Conservation (phyloP, 768 basidiomycete genomes). For the Mrakia hoshinonis region DNA sequence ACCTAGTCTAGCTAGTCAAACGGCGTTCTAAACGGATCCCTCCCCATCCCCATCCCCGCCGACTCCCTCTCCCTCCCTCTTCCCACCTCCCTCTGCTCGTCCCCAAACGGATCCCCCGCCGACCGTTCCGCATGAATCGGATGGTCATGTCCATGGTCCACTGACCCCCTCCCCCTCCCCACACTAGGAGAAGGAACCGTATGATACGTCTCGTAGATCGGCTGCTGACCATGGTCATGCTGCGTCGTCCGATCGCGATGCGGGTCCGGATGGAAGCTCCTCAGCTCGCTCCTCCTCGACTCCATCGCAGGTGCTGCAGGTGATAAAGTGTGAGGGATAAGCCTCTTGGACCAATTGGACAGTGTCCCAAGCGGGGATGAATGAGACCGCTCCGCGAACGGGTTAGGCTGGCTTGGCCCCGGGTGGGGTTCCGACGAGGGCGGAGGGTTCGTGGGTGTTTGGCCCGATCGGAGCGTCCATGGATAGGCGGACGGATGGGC, state of each 20-base stretch:
- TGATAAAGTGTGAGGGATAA: no score
- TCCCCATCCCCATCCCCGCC: neutral
- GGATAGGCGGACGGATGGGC: neutral
- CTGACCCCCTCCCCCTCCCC: neutral
- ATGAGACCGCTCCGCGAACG: no score
- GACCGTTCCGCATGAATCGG: neutral
- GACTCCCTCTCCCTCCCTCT: neutral
- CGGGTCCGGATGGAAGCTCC: neutral
- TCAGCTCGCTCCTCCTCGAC: no score
- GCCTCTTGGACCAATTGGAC: neutral
- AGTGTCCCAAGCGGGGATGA: neutral
- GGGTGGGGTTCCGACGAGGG: neutral
- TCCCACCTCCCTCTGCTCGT: neutral
- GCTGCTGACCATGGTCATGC: neutral
- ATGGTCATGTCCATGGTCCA: neutral
- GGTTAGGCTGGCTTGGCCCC: no score
- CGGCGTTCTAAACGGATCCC: constrained; percentile 14
- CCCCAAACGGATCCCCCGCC: constrained; percentile 10
- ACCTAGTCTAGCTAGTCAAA: neutral
- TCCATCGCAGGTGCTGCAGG: no score
- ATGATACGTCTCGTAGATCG: constrained; percentile 3
- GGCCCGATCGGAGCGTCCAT: neutral
- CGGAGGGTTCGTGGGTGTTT: neutral
- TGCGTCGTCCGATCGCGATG: neutral
- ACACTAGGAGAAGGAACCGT: neutral